Percentiles rank a stretch among this genome's conserved stretches.
Evolutionary conservation across 768 basidiomycete species (phyloP).

Genomic region (Neoboletus subvelutipes): DNA sequence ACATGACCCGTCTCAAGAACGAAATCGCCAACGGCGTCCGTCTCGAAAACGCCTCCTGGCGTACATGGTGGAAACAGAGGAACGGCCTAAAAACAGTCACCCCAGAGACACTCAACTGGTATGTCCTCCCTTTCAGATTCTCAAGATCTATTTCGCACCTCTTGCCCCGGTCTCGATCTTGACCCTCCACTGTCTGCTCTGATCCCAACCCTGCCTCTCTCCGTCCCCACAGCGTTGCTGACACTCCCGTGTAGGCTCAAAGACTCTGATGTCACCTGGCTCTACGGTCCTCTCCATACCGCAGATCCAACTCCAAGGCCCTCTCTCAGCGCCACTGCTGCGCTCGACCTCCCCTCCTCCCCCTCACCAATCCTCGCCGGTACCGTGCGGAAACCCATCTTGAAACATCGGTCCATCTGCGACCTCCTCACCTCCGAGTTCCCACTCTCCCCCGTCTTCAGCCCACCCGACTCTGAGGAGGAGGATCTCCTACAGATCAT

Average conservation of each 20-base stretch:
- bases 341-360: constrained; percentile 36
- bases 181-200: not conserved
- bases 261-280: constrained; percentile 98
- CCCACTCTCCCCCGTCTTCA: constrained; percentile 61
- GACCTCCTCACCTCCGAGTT: constrained; percentile 82
- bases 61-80: constrained; percentile 99
- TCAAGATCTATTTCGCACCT: not conserved
- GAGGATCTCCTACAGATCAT: constrained; percentile 24
- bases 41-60: constrained; percentile 97
- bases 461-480: constrained; percentile 57
- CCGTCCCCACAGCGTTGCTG: not conserved
- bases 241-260: constrained; percentile 72
- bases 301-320: constrained; percentile 68
- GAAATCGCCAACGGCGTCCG: constrained; percentile 94
- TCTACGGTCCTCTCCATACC: constrained; percentile 95
- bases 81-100: constrained; percentile 93
- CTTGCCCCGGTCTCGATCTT: no score
- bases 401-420: constrained; percentile 92
- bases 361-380: constrained; percentile 31
- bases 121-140: constrained; percentile 31
- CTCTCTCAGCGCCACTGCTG: constrained; percentile 37
- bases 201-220: not conserved
- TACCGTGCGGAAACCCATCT: constrained; percentile 73
- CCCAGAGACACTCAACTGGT: constrained; percentile 99
- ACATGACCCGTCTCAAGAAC: constrained; percentile 97